Evolutionary conservation across 2,329 filamentous ascomycete species (phyloP), one percentile per base, ranked within the genome.

Genomic region (Orbilia quercus): DNA sequence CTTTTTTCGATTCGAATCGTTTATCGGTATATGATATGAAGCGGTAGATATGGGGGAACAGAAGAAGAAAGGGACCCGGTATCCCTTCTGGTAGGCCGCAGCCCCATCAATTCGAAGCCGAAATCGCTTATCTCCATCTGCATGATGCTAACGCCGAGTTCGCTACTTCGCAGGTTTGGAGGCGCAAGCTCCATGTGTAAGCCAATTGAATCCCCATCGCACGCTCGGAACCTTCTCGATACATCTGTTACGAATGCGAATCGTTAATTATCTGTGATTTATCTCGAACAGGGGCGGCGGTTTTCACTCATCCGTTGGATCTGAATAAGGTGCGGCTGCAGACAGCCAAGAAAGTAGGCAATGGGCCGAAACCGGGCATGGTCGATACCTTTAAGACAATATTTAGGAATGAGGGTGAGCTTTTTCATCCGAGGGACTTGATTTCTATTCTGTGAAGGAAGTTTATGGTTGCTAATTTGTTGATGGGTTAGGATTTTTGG

Each of bases 281-380:
- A n/a, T 31, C 12, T 20, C 16, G 14, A 58, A 23, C 9, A 73
- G 69, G 69, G 84, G 94, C 94, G 38, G 93, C 94, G 47, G 89
- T 88, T 77, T 91, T 96, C 53, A 98, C 94, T 28, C 94, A 98
- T 84, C 94, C 94, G 54, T 84, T 98, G 79, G 93, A 58, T 40
- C 55, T 74, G 45, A 58, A 64, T 55, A 77, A 77, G 57, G 70
- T 77, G 28, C 69, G 76, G 25, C 64, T 79, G 28, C 77, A 78
- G 71, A 79, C 77, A 54, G 69, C 75, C 63, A 75, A 78, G 70
- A 75, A 76, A 53, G 47, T 66, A 50, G 53, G 59, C 42, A 71
- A 74, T 54, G 75, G 75, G 38, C 51, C 73, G 11, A 76, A 77
- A 44, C 63, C 51, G 22, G 54, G 58, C 77, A 96, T 96, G 91